Percentiles rank a stretch among this genome's conserved stretches.
Conservation (phyloP, 768 basidiomycete species). For the Lanmaoa rubissima region DNA sequence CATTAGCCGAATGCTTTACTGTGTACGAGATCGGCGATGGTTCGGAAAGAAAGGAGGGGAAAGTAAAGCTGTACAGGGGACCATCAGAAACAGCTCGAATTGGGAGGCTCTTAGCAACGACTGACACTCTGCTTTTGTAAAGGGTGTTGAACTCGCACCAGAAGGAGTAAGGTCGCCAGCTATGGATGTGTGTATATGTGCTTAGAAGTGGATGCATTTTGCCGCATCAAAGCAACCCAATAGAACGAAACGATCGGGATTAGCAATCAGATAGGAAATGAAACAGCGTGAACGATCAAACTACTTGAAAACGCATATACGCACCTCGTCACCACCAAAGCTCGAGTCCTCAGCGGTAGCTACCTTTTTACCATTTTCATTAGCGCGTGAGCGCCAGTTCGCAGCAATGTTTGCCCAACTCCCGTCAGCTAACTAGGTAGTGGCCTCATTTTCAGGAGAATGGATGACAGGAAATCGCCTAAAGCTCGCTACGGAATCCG, state of each 20-base stretch:
- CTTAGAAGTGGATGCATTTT: conserved; percentile 1
- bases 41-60: conserved; percentile 57
- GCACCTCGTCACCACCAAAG: conserved; percentile 49
- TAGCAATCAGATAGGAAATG: not conserved
- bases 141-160: conserved; percentile 47
- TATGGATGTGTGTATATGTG: conserved; percentile 45
- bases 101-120: conserved; percentile 14
- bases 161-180: conserved; percentile 50
- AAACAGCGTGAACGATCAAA: conserved; percentile 17
- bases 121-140: conserved; percentile 51
- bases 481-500: conserved; percentile 39
- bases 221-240: not conserved
- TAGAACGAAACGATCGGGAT: conserved; percentile 7
- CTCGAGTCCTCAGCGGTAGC: conserved; percentile 40
- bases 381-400: conserved; percentile 72
- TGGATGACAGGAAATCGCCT: conserved; percentile 42
- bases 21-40: conserved; percentile 56
- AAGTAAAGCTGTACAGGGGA: conserved; percentile 44
- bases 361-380: conserved; percentile 70
- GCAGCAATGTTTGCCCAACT: conserved; percentile 59
- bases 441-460: conserved; percentile 43
- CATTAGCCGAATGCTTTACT: conserved; percentile 47
- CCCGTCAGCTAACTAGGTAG: conserved; percentile 36
- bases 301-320: conserved; percentile 24
- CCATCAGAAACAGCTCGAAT: conserved; percentile 21